Conservation (phyloP, 2,329 filamentous ascomycete species). For the Aspergillus alliaceus region DNA sequence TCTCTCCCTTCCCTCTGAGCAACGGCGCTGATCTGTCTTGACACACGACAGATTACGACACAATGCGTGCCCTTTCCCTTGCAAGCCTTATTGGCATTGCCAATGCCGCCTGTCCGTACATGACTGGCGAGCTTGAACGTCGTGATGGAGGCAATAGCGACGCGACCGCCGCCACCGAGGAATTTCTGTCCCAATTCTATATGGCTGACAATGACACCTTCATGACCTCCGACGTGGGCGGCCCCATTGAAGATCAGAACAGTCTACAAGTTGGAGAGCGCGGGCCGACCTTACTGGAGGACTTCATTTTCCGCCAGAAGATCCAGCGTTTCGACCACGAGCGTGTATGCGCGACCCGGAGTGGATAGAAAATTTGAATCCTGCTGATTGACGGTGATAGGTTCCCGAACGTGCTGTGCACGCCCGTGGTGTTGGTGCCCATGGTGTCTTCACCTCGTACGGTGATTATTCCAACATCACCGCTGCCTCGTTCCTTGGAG, state of each 20-base stretch:
- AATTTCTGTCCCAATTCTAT: constrained; percentile 46
- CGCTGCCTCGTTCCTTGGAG: constrained; percentile 62
- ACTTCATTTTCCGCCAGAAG: constrained; percentile 72
- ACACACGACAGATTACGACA: background rate
- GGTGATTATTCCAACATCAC: constrained; percentile 68
- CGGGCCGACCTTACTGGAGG: constrained; percentile 68
- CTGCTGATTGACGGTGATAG: constrained; percentile 24
- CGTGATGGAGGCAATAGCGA: constrained; percentile 22
- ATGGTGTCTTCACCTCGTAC: constrained; percentile 69
- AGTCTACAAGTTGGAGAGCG: constrained; percentile 67
- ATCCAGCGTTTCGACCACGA: constrained; percentile 72
- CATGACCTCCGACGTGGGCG: constrained; percentile 67
- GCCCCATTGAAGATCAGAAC: constrained; percentile 65
- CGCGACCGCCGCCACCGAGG: constrained; percentile 34
- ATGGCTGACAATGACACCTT: constrained; percentile 56
- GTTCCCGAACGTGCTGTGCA: constrained; percentile 68
- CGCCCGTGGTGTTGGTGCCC: constrained; percentile 66
- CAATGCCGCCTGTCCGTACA: constrained; percentile 43
- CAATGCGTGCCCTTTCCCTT: constrained; percentile 28
- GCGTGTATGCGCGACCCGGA: constrained; percentile 48
- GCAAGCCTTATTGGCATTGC: constrained; percentile 35
- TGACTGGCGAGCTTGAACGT: constrained; percentile 34
- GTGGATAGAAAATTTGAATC: background rate
- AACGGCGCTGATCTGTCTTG: background rate
- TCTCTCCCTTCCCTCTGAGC: background rate